Conservation (phyloP, 2,329 filamentous ascomycete genomes). For the Cercospora zeae-maydis region DNA sequence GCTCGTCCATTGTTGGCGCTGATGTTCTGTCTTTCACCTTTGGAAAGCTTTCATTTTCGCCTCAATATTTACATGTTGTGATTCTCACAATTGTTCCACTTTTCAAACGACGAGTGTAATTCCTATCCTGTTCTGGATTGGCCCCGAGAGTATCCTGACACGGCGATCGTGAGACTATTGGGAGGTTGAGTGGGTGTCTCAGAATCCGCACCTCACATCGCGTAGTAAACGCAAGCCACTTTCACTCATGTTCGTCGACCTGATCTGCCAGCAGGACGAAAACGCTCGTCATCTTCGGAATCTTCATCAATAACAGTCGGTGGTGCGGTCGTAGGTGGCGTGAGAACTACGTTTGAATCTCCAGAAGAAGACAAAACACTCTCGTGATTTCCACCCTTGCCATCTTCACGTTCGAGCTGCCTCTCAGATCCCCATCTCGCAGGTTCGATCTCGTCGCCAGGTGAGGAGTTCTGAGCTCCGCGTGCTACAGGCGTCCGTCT, state of each 20-base stretch:
- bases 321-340: conserved; percentile 11
- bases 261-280: neutral
- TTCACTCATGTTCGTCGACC: neutral
- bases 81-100: neutral
- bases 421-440: neutral
- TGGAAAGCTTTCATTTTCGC: neutral
- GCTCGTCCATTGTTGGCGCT: neutral
- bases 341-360: conserved; percentile 1
- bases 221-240: neutral
- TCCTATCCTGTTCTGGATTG: neutral
- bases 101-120: neutral
- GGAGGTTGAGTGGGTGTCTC: neutral
- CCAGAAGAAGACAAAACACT: conserved; percentile 5
- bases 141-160: neutral
- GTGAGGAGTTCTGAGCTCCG: neutral
- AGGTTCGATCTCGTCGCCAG: neutral
- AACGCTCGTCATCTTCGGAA: conserved; percentile 9
- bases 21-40: neutral
- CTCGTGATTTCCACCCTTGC: neutral
- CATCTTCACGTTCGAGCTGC: neutral
- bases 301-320: conserved; percentile 13
- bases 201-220: neutral
- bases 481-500: neutral
- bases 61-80: neutral
- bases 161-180: neutral